Conservation (phyloP, 2,329 filamentous ascomycete genomes). For the Tolypocladium ovalisporum region DNA sequence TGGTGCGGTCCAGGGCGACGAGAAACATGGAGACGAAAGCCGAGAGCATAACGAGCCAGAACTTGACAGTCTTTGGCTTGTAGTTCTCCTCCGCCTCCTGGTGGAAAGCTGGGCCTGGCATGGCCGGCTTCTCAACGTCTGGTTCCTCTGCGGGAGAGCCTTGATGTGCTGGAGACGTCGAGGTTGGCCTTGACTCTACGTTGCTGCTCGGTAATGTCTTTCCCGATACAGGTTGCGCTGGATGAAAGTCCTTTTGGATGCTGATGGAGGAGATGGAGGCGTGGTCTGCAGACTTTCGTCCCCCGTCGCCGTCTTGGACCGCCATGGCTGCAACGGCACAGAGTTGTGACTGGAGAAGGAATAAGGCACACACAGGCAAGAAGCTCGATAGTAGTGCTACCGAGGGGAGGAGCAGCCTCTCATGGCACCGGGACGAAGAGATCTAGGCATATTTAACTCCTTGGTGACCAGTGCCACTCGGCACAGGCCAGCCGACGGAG, state of each 20-base stretch:
- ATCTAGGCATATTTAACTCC: neutral
- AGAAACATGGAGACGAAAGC: constrained; percentile 46
- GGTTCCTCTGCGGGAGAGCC: constrained; percentile 2
- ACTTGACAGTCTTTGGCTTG: constrained; percentile 39
- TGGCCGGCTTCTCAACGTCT: constrained; percentile 7
- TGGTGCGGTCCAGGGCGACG: constrained; percentile 47
- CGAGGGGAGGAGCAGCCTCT: neutral
- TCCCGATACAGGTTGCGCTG: neutral
- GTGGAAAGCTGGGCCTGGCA: constrained; percentile 9
- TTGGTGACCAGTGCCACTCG: neutral
- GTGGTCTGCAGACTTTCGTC: neutral
- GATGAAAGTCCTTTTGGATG: neutral
- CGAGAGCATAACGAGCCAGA: constrained; percentile 44
- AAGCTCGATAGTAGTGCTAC: neutral
- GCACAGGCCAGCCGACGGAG: neutral
- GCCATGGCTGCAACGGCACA: neutral
- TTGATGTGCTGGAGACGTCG: neutral
- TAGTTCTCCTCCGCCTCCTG: constrained; percentile 29
- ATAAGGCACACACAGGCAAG: neutral
- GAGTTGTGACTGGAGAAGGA: neutral
- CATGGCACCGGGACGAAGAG: neutral
- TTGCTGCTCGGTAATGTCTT: neutral
- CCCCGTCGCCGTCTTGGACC: neutral
- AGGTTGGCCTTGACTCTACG: neutral
- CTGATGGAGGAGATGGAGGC: neutral